Percentiles rank a stretch among this genome's conserved stretches.
phyloP scores from a whole-genome alignment of 169 alveolate genomes.

The Theileria annulata region DNA sequence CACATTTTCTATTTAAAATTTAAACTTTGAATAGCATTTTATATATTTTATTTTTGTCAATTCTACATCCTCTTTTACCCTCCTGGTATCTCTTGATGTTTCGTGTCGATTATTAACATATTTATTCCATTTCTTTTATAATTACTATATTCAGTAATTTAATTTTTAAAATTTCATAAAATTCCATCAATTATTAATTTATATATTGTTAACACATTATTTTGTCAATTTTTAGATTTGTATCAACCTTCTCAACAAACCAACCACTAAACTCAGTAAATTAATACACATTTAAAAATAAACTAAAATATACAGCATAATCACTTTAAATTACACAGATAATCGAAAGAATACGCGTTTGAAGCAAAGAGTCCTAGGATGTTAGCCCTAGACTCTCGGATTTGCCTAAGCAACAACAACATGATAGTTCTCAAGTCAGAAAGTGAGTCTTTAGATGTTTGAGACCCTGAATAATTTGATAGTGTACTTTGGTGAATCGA shows the following conservation, averaged over 20 bases:
- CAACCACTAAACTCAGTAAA: not conserved
- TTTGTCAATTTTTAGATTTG: not conserved
- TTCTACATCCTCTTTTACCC: not conserved
- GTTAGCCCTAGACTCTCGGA: conserved; percentile 56
- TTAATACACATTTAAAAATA: not conserved
- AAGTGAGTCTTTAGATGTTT: conserved; percentile 13
- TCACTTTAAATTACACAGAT: conserved; percentile 13
- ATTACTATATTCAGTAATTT: too few relatives aligned
- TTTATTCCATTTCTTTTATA: not conserved
- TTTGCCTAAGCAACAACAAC: conserved; percentile 59
- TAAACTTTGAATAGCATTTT: not conserved
- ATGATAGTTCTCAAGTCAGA: conserved; percentile 56
- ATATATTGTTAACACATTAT: too few relatives aligned
- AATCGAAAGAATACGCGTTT: conserved; percentile 52
- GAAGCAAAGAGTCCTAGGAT: conserved; percentile 55
- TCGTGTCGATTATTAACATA: not conserved
- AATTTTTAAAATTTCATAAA: too few relatives aligned
- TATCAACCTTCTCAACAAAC: not conserved
- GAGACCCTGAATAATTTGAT: conserved; percentile 10
- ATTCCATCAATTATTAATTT: too few relatives aligned
- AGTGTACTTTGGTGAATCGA: conserved; percentile 45
- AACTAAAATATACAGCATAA: not conserved
- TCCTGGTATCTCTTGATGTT: not conserved
- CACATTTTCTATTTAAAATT: conserved; percentile 2
- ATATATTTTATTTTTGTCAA: too few relatives aligned